These are phyloP conservation scores for Alternaria angustiovoidea DNA, from an alignment of 2,329 filamentous ascomycete species.

Conservation along the genomic window DNA sequence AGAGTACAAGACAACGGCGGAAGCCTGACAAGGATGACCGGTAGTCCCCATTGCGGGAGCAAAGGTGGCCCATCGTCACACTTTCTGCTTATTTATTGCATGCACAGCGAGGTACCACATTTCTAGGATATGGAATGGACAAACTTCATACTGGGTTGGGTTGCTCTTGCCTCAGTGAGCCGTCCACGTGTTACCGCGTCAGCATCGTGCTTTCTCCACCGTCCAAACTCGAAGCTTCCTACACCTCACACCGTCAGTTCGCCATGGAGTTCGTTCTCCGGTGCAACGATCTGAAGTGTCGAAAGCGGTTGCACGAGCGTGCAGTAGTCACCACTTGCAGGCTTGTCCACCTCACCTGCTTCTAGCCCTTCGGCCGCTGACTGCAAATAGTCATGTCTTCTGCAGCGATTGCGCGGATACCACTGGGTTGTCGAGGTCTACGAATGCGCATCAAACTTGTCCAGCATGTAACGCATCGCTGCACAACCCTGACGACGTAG, in stretches of 20 bases:
- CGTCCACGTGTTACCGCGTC: constrained; percentile 18
- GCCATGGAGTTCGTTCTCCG: constrained; percentile 76
- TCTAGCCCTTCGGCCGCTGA: constrained; percentile 48
- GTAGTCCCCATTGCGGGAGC: constrained; percentile 18
- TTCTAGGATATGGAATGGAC: constrained; percentile 17
- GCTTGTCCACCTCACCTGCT: constrained; percentile 55
- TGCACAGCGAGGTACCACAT: constrained; percentile 35
- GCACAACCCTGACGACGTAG: constrained; percentile 76
- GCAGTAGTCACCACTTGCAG: constrained; percentile 92
- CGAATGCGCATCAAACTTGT: constrained; percentile 66
- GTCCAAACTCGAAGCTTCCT: not conserved
- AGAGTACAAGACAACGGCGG: constrained; percentile 54
- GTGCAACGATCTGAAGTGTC: constrained; percentile 84
- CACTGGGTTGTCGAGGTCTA: constrained; percentile 67
- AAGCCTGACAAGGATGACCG: constrained; percentile 50
- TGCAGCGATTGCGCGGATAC: constrained; percentile 76
- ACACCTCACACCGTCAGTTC: not conserved
- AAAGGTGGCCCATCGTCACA: not conserved
- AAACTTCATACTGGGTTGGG: not conserved
- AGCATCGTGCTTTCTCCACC: constrained; percentile 9
- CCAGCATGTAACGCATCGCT: constrained; percentile 78
- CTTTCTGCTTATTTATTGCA: constrained; percentile 13
- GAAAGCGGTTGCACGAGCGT: constrained; percentile 70
- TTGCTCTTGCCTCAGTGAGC: constrained; percentile 24
- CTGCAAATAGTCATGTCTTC: constrained; percentile 73